phyloP scores from a whole-genome alignment of 2,329 filamentous ascomycete genomes.

The Sarocladiaceae sp. region DNA sequence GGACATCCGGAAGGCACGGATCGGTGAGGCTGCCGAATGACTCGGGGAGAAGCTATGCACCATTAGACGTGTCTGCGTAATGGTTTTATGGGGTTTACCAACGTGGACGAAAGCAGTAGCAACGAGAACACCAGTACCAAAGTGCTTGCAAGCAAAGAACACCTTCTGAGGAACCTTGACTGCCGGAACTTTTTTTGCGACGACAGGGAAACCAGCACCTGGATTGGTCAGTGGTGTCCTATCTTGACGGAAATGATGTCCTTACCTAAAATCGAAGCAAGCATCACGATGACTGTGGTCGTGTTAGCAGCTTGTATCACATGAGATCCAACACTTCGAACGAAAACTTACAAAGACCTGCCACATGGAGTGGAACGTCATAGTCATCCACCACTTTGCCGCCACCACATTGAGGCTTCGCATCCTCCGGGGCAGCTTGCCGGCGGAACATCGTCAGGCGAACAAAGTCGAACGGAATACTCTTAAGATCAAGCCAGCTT shows the following conservation, averaged over 20 bases:
- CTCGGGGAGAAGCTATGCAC: slow-evolving; percentile 46
- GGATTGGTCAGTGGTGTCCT: too few species aligned
- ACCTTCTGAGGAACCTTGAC: slow-evolving; percentile 49
- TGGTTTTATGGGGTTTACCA: slow-evolving; percentile 15
- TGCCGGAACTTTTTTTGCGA: slow-evolving; percentile 50
- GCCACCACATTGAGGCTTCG: slow-evolving; percentile 24
- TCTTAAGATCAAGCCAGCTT: slow-evolving; percentile 8
- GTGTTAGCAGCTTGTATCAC: not conserved
- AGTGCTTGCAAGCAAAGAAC: slow-evolving; percentile 59
- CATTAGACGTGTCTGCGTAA: not conserved
- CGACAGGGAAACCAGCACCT: slow-evolving; percentile 46
- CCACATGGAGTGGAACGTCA: slow-evolving; percentile 21
- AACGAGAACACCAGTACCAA: slow-evolving; percentile 65
- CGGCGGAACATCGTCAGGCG: too few species aligned
- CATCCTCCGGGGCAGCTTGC: too few species aligned
- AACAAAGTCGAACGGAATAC: not conserved
- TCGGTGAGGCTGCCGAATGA: slow-evolving; percentile 48
- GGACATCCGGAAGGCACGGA: slow-evolving; percentile 53
- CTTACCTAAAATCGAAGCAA: slow-evolving; percentile 19
- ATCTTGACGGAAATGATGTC: too few species aligned
- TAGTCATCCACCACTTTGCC: slow-evolving; percentile 16
- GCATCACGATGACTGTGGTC: not conserved
- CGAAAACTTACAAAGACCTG: slow-evolving; percentile 22
- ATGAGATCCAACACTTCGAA: not conserved
- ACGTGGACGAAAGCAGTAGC: slow-evolving; percentile 70